These are phyloP conservation scores for Eremothecium sinecaudum DNA, from an alignment of 1,139 yeast species.

Conservation along the genomic window DNA sequence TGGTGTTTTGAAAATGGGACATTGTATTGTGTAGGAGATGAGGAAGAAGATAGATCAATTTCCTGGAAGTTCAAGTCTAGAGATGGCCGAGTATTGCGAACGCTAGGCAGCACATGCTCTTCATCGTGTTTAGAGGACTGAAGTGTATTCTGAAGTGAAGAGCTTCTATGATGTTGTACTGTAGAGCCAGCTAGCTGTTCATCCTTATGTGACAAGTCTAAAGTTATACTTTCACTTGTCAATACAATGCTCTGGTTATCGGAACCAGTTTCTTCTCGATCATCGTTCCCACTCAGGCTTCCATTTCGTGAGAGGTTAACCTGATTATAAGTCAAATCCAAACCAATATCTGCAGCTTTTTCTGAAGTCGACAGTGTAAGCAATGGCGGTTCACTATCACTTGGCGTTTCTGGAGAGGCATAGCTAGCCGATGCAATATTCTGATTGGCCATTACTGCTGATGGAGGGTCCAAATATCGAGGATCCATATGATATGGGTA, in stretches of 20 bases:
- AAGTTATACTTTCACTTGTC: slow-evolving; percentile 27
- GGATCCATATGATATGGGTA: too few species aligned
- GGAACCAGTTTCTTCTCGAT: slow-evolving; percentile 7
- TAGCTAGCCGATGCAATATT: too few species aligned
- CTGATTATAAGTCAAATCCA: slow-evolving; percentile 20
- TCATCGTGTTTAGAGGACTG: too few species aligned
- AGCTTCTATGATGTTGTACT: too few species aligned
- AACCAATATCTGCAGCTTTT: slow-evolving; percentile 1
- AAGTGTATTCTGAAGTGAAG: too few species aligned
- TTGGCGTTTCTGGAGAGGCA: too few species aligned
- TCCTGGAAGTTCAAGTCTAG: slow-evolving; percentile 25
- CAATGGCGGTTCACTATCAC: too few species aligned
- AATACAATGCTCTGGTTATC: slow-evolving; percentile 13
- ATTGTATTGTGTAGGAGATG: slow-evolving; percentile 12
- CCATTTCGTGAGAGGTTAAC: slow-evolving; percentile 15
- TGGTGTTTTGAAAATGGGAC: background rate
- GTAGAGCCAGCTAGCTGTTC: slow-evolving; percentile 6
- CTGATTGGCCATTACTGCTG: too few species aligned
- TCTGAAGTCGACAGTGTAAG: too few species aligned
- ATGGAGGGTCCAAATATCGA: too few species aligned
- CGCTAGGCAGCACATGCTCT: too few species aligned
- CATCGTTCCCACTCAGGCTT: slow-evolving; percentile 9
- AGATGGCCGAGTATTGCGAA: slow-evolving; percentile 12
- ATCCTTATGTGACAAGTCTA: slow-evolving; percentile 19
- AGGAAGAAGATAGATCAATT: slow-evolving; percentile 19